These are phyloP conservation scores for Marasmius fiardii DNA, from an alignment of 1,284 basidiomycete species.

Conservation along the genomic window DNA sequence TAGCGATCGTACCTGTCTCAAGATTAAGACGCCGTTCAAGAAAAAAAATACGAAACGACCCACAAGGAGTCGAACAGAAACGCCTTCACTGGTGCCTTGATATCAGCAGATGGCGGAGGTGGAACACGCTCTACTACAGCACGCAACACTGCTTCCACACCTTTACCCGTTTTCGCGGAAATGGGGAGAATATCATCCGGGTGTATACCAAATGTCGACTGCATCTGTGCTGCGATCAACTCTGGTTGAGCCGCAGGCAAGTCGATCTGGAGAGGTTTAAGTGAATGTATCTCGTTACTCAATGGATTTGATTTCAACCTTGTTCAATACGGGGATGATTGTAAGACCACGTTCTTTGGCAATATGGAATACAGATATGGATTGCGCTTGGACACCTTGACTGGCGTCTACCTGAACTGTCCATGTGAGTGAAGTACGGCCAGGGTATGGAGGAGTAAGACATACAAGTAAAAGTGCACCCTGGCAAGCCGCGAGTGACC, in stretches of 20 bases:
- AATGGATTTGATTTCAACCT: constrained; percentile 45
- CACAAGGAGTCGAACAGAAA: constrained; percentile 93
- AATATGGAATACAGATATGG: constrained; percentile 91
- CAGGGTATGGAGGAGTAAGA: neutral
- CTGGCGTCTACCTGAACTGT: constrained; percentile 79
- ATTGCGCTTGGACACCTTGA: constrained; percentile 97
- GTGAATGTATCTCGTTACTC: constrained; percentile 2
- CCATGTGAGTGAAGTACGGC: neutral
- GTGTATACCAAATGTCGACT: constrained; percentile 77
- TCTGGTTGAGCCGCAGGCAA: constrained; percentile 83
- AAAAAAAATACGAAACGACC: constrained; percentile 28
- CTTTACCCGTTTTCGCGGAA: constrained; percentile 91
- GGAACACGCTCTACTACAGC: constrained; percentile 85
- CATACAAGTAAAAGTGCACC: constrained; percentile 84
- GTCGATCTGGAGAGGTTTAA: constrained; percentile 61
- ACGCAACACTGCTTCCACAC: constrained; percentile 72
- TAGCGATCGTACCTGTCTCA: constrained; percentile 87
- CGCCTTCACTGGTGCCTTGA: constrained; percentile 67
- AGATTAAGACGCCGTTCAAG: constrained; percentile 7
- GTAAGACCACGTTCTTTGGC: constrained; percentile 80
- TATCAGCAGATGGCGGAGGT: constrained; percentile 52
- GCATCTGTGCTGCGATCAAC: constrained; percentile 77
- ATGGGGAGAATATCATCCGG: constrained; percentile 72
- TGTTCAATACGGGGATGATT: constrained; percentile 94
- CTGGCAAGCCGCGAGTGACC: constrained; percentile 91